These are phyloP conservation scores for Epichloe sp. DNA, from an alignment of 2,329 filamentous ascomycete genomes.

Conservation along the genomic window DNA sequence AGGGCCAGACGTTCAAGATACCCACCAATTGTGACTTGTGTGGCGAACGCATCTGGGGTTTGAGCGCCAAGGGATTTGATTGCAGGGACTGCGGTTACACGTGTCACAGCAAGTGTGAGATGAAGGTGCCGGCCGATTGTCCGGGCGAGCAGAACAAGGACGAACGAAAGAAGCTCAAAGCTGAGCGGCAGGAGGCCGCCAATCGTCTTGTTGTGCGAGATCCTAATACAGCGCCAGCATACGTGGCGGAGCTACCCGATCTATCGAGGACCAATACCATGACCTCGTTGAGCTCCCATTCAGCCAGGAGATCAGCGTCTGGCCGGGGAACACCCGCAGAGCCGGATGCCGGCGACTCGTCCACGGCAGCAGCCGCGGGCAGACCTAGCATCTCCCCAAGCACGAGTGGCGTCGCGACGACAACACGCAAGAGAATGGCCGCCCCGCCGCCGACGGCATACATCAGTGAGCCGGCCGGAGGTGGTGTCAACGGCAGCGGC, in stretches of 20 bases:
- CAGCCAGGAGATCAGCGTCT: constrained; percentile 47
- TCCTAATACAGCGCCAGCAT: constrained; percentile 21
- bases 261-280: constrained; percentile 77
- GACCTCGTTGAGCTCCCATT: constrained; percentile 80
- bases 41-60: constrained; percentile 90
- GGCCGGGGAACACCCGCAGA: constrained; percentile 36
- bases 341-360: constrained; percentile 24
- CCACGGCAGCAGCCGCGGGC: constrained; percentile 12
- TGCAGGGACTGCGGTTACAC: constrained; percentile 96
- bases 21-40: constrained; percentile 97
- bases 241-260: constrained; percentile 49
- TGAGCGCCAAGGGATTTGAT: constrained; percentile 92
- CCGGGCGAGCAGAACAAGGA: constrained; percentile 90
- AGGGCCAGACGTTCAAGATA: constrained; percentile 97
- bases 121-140: constrained; percentile 95
- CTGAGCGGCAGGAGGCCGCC: constrained; percentile 67
- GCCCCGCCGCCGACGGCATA: constrained; percentile 81
- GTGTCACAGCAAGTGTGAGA: constrained; percentile 96
- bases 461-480: constrained; percentile 51
- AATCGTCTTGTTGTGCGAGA: constrained; percentile 42
- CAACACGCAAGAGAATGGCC: constrained; percentile 54
- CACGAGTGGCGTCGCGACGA: constrained; percentile 16
- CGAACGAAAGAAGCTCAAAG: constrained; percentile 87
- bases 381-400: constrained; percentile 15
- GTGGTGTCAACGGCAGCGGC: constrained; percentile 28